A percentile compares a stretch with the other conserved stretches of the same genome.
These are phyloP conservation scores for Amphicarpaea edgeworthii DNA, from an alignment of 306 rosid species.

Conservation along the genomic window DNA sequence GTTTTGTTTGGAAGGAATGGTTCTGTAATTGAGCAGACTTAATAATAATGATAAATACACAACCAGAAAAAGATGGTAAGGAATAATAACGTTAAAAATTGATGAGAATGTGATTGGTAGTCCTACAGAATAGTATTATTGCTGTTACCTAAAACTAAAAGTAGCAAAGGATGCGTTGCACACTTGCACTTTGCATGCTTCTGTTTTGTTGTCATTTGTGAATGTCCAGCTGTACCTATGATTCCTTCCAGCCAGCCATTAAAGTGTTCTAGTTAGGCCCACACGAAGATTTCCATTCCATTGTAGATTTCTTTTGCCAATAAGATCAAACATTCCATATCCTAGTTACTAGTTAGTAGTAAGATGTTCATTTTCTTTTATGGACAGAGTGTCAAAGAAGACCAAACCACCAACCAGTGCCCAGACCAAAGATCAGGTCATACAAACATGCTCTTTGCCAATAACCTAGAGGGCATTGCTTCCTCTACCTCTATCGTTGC, in stretches of 20 bases:
- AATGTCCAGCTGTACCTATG: slow-evolving; percentile 29
- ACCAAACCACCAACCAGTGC: background rate
- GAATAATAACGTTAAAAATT: slow-evolving; percentile 17
- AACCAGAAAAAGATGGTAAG: background rate
- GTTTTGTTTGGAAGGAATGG: too few species aligned
- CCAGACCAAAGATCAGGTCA: too few species aligned
- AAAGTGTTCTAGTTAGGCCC: slow-evolving; percentile 29
- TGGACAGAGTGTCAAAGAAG: background rate
- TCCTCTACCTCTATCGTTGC: too few species aligned
- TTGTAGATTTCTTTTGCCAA: background rate
- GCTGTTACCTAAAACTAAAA: background rate
- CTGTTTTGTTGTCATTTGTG: background rate
- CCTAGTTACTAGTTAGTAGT: background rate
- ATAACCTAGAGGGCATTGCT: too few species aligned
- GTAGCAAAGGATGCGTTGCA: background rate
- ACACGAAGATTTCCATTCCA: background rate
- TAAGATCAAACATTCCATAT: background rate
- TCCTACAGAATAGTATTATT: background rate
- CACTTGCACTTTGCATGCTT: slow-evolving; percentile 11
- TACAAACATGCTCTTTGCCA: too few species aligned
- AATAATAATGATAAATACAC: too few species aligned
- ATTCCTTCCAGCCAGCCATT: slow-evolving; percentile 37
- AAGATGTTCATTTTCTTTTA: background rate
- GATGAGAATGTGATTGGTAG: background rate
- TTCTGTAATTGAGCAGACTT: too few species aligned